Base-by-base conservation (phyloP, 2,329 filamentous ascomycete species). In the Phialophora verrucosa region DNA sequence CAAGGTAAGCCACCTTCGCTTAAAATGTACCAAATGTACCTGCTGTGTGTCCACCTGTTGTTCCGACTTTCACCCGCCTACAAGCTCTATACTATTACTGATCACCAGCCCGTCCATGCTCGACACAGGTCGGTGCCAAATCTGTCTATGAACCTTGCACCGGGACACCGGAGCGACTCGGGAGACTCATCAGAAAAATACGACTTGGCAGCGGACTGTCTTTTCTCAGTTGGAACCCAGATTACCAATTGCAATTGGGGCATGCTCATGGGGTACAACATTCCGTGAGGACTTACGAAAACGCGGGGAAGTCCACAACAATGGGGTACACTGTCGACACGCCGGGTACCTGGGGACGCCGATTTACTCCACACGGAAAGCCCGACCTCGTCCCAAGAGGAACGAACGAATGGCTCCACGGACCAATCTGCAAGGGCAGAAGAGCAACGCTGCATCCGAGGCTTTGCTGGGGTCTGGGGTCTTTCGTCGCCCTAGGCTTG, bases 321-420 rank as follows among this genome's bases (percentile, higher is more conserved):
- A 53, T 53, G 50, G 50, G 50, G 50, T 53, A 53, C 50, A 53
- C 50, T 11, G 27, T 53, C 50, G 20, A 14, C 23, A 1, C 5
- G 50, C 23, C 50, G 25, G 50, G 50, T 53, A 11, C 17, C 50
- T 53, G 50, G 50, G 50, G 50, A 53, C 11, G 7, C 14, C 12
- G 23, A 27, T 12, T 29, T 53, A 23, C 50, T 53, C 50, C 50
- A 23, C 44, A 53, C 50, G 50, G 50, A 53, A 53, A 53, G 50
- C 5, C 23, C 14, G 7, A 29, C 12, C 25, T n/a, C 6, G 11
- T 23, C 44, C 10, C 44, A 12, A 35, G 44, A 49, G 44, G 17
- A 3, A 8, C 23, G 7, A 49, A n/a, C 0, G n/a, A 49, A 23
- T 11, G 44, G 44, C 44, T 20, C 44, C 10, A 49, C 44, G 7